Base-by-base conservation (phyloP, 345 rosid species). In the Theobroma cacao region DNA sequence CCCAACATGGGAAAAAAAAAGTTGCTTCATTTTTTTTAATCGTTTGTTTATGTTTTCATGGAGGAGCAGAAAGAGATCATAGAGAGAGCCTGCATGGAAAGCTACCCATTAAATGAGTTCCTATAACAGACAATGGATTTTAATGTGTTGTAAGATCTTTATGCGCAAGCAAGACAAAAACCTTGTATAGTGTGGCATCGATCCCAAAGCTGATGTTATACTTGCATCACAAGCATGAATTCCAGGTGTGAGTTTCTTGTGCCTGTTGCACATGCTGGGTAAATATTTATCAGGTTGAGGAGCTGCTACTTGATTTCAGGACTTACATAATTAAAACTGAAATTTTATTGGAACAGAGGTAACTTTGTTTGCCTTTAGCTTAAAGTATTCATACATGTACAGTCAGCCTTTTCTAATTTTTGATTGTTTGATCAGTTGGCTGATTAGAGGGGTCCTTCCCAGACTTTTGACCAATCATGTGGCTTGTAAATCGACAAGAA, bases 71-170 rank as follows among this genome's bases (percentile, higher is more conserved):
- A 64, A 74, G 86, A 80, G 82, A 82, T 91, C 77, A 84, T 86
- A 87, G 85, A 79, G 82, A 90, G 78, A 85, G 92, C 89, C 62
- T 17, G 56, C 38, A 73, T 65, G 38, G 93, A 88, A 82, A 85
- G 86, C 7, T 80, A 72, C 62, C 33, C 45, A 9, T 72, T 85
- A 77, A 82, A 79, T 48, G 61, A 52, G 63, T 80, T 67, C 3
- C 0, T 17, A 26, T 73, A 73, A 53, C 56, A 40, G 74, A 60
- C 33, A 41, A 68, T 30, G 24, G 40, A 33, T 9, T 60, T 72
- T 41, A 26, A 0, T 30, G 67, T 69, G 53, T 7, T 3, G 3
- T 58, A 53, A 47, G 30, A 76, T 72, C 77, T 41, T 22, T 18
- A 5, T 20, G 1, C 56, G 20, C 4, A 45, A 74, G 79, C 22